phyloP scores from a whole-genome alignment of 371 early-diverging fungal genomes.

The Thermomucor indicae-seudaticae region DNA sequence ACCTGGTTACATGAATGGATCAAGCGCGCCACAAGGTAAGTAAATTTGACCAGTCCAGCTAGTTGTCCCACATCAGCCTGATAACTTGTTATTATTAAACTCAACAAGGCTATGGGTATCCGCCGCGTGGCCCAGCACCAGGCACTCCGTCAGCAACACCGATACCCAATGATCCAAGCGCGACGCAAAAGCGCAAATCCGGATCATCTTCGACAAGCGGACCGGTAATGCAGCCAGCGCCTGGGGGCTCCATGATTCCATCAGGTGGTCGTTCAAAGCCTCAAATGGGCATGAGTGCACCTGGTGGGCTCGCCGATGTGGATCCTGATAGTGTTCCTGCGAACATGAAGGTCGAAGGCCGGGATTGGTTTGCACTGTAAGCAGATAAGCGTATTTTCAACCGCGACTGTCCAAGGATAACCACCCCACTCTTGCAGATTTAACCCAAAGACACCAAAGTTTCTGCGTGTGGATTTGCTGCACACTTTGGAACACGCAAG shows the following conservation, averaged over 20 bases:
- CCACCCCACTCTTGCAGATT: constrained; percentile 57
- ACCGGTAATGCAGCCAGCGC: constrained; percentile 6
- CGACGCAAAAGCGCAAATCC: constrained; percentile 7
- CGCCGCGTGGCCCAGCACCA: constrained; percentile 9
- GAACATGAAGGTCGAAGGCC: constrained; percentile 81
- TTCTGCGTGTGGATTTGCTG: constrained; percentile 77
- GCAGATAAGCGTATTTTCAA: too few relatives aligned
- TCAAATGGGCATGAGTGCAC: constrained; percentile 9
- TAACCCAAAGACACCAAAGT: constrained; percentile 68
- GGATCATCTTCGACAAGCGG: constrained; percentile 1
- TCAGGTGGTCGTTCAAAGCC: constrained; percentile 7
- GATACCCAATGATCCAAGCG: constrained; percentile 2
- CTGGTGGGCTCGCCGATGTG: constrained; percentile 69
- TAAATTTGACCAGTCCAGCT: too few relatives aligned
- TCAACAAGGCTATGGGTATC: constrained; percentile 6
- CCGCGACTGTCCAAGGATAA: too few relatives aligned
- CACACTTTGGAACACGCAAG: constrained; percentile 83
- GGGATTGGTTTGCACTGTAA: constrained; percentile 89
- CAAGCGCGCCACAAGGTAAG: too few relatives aligned
- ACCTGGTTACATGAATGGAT: constrained; percentile 10
- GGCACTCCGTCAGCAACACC: constrained; percentile 8
- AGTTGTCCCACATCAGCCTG: too few relatives aligned
- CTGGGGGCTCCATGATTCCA: constrained; percentile 5
- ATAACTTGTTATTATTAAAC: too few relatives aligned
- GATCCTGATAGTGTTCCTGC: constrained; percentile 81